phyloP scores from a whole-genome alignment of 306 rosid species.

The Senna siamea region DNA sequence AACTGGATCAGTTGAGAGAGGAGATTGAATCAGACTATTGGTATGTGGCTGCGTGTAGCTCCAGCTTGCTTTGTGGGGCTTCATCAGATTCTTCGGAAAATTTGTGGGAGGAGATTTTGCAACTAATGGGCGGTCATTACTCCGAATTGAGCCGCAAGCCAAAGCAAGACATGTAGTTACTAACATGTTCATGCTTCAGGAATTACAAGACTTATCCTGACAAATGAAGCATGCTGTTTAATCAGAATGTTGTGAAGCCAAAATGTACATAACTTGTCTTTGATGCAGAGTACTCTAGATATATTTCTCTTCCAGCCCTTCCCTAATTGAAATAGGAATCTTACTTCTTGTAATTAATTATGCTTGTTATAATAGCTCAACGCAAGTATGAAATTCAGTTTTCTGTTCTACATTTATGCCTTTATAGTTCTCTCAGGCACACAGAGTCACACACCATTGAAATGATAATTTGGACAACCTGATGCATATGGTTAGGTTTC shows the following conservation, averaged over 20 bases:
- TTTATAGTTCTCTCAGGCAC: slow-evolving; percentile 7
- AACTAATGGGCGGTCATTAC: slow-evolving; percentile 93
- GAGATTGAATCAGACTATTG: slow-evolving; percentile 94
- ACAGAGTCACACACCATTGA: not conserved
- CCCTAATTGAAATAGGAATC: slow-evolving; percentile 18
- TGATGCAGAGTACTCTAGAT: slow-evolving; percentile 48
- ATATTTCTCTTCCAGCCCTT: slow-evolving; percentile 29
- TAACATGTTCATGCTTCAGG: slow-evolving; percentile 6
- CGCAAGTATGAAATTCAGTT: slow-evolving; percentile 32
- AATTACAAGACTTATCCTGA: not conserved
- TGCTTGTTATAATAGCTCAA: slow-evolving; percentile 37
- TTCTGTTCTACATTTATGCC: not conserved
- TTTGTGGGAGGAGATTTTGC: slow-evolving; percentile 93
- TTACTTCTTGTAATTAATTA: slow-evolving; percentile 41
- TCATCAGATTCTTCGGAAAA: slow-evolving; percentile 69
- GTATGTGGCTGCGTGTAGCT: slow-evolving; percentile 97
- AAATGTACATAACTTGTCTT: slow-evolving; percentile 59
- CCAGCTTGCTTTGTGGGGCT: slow-evolving; percentile 66
- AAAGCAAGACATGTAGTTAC: slow-evolving; percentile 81
- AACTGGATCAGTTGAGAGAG: slow-evolving; percentile 86
- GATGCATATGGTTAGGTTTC: not conserved
- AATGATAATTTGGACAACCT: not conserved
- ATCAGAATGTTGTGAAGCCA: slow-evolving; percentile 44
- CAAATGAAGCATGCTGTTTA: slow-evolving; percentile 34
- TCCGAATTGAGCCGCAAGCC: slow-evolving; percentile 96